phyloP scores from a whole-genome alignment of 257 asterid genomes.

The Forsythia viridissima region DNA sequence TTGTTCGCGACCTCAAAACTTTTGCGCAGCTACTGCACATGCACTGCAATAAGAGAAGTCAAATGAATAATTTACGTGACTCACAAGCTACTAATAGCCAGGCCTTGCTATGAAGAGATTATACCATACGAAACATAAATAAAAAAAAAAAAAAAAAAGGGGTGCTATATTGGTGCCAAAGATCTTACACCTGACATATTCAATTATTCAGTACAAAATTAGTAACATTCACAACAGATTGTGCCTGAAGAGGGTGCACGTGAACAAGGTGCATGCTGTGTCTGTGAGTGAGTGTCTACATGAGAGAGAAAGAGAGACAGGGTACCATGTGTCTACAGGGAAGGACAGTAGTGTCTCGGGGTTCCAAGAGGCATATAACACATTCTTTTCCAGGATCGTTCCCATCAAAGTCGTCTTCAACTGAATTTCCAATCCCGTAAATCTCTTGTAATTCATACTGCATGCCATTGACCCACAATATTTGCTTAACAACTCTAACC shows the following conservation, averaged over 20 bases:
- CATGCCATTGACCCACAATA: conserved; percentile 76
- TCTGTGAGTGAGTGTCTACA: too few relatives aligned
- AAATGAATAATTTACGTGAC: not conserved
- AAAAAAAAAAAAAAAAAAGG: too few relatives aligned
- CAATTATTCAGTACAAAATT: not conserved
- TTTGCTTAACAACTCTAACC: conserved; percentile 76
- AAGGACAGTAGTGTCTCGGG: conserved; percentile 85
- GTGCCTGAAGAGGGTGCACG: not conserved
- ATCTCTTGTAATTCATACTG: conserved; percentile 83
- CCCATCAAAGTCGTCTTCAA: conserved; percentile 64
- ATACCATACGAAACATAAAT: too few relatives aligned
- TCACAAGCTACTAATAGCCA: not conserved
- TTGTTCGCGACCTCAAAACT: not conserved
- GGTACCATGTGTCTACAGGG: conserved; percentile 93
- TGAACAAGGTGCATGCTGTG: not conserved
- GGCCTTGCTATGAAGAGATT: not conserved
- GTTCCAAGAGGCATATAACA: conserved; percentile 85
- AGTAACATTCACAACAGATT: not conserved
- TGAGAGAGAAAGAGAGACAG: too few relatives aligned
- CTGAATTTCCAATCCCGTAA: conserved; percentile 77
- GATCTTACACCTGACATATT: not conserved
- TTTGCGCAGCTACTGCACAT: not conserved
- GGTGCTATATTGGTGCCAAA: not conserved
- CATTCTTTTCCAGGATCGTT: conserved; percentile 88
- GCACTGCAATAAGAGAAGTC: not conserved